These are phyloP conservation scores for Camelina neglecta DNA, from an alignment of 345 rosid species.

Conservation along the genomic window DNA sequence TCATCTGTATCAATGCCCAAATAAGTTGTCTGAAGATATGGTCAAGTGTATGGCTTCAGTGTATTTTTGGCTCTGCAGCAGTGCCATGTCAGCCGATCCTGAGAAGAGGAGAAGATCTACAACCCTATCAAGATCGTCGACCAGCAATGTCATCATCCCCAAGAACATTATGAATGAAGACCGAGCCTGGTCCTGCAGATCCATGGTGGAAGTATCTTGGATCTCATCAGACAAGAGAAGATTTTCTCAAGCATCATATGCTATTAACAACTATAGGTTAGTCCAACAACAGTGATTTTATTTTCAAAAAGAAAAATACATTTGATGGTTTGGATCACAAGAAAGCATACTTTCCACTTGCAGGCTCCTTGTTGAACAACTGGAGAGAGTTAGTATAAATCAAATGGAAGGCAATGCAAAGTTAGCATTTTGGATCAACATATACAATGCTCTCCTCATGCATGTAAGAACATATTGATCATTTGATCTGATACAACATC, in stretches of 20 bases:
- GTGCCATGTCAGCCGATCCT: conserved; percentile 50
- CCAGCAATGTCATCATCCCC: conserved; percentile 66
- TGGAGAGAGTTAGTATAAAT: conserved; percentile 64
- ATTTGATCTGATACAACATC: neutral
- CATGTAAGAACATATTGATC: conserved; percentile 58
- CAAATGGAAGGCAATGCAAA: conserved; percentile 68
- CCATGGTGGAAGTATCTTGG: conserved; percentile 75
- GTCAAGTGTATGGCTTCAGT: conserved; percentile 86
- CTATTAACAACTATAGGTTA: conserved; percentile 77
- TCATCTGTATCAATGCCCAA: conserved; percentile 81
- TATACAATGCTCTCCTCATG: conserved; percentile 92
- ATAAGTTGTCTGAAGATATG: conserved; percentile 92
- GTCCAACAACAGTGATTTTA: neutral
- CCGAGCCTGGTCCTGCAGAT: conserved; percentile 69
- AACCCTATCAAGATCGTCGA: conserved; percentile 61
- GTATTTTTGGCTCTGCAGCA: conserved; percentile 75
- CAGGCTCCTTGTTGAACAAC: conserved; percentile 89
- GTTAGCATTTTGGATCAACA: conserved; percentile 88
- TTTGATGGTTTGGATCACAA: neutral
- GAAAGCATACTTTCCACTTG: conserved; percentile 33
- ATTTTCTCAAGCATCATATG: conserved; percentile 71
- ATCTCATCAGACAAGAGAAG: conserved; percentile 68
- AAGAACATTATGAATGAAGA: conserved; percentile 53
- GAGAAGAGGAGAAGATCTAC: conserved; percentile 38
- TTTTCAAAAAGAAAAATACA: neutral